Percentiles rank a stretch among this genome's conserved stretches.
phyloP scores from a whole-genome alignment of 1,284 basidiomycete species.

The Ceratorhiza oryzae-sativae region DNA sequence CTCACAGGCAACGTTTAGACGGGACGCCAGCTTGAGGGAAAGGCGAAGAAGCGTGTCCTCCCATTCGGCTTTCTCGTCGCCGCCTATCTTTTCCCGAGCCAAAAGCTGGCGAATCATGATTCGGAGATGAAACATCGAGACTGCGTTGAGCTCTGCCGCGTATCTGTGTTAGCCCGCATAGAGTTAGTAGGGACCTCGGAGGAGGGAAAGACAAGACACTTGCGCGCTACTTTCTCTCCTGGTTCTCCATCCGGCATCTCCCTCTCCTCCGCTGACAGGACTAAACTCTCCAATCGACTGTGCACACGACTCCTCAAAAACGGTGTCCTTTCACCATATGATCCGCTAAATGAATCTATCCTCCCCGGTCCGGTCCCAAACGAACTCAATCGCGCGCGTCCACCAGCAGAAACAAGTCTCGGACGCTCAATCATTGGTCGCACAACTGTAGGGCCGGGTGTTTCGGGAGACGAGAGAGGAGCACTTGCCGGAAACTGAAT shows the following conservation, averaged over 20 bases:
- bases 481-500: slow-evolving; percentile 74
- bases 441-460: slow-evolving; percentile 2
- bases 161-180: slow-evolving; percentile 38
- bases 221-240: slow-evolving; percentile 83
- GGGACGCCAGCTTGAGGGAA: slow-evolving; percentile 75
- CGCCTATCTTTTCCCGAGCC: slow-evolving; percentile 19
- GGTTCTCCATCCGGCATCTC: slow-evolving; percentile 77
- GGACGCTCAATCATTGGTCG: slow-evolving; percentile 58
- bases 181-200: not conserved
- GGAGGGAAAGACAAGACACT: slow-evolving; percentile 47
- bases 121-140: slow-evolving; percentile 86
- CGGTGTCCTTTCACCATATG: slow-evolving; percentile 59
- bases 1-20: slow-evolving; percentile 51
- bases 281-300: slow-evolving; percentile 66
- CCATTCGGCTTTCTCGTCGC: slow-evolving; percentile 66
- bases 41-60: slow-evolving; percentile 81
- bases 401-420: slow-evolving; percentile 47
- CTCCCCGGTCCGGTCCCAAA: slow-evolving; percentile 52
- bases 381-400: slow-evolving; percentile 67
- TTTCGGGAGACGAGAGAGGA: slow-evolving; percentile 40
- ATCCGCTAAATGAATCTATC: slow-evolving; percentile 48
- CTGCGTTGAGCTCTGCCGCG: slow-evolving; percentile 70
- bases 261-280: slow-evolving; percentile 57
- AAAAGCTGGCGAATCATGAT: slow-evolving; percentile 84
- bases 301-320: slow-evolving; percentile 83